Conservation (phyloP, 2,329 filamentous ascomycete species). For the Mollisiaceae sp. region DNA sequence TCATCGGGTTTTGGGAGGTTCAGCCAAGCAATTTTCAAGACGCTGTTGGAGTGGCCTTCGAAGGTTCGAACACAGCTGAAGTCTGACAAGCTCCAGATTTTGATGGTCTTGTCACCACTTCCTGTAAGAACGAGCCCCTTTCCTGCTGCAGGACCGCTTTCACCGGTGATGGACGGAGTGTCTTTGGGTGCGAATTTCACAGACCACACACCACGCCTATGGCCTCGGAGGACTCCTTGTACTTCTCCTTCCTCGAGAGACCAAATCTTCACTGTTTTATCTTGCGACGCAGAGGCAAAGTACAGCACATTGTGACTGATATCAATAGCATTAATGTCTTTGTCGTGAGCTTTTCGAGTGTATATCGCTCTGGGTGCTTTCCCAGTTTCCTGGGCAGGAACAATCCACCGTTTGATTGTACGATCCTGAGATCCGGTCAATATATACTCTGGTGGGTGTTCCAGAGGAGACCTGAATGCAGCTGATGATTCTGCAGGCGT, state of each 20-base stretch:
- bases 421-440: conserved; percentile 94
- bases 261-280: conserved; percentile 97
- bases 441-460: conserved; percentile 81
- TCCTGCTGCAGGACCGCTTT: conserved; percentile 73
- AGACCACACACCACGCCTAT: conserved; percentile 95
- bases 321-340: conserved; percentile 96
- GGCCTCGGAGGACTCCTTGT: conserved; percentile 87
- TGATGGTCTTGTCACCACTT: conserved; percentile 94
- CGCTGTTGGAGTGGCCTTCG: conserved; percentile 94
- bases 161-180: conserved; percentile 74
- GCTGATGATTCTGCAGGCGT: conserved; percentile 71
- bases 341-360: conserved; percentile 95
- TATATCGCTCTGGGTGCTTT: conserved; percentile 72
- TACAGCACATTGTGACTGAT: conserved; percentile 75
- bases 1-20: conserved; percentile 55
- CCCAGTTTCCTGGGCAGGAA: conserved; percentile 55
- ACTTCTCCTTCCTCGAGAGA: conserved; percentile 88
- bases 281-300: conserved; percentile 95
- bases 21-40: conserved; percentile 92
- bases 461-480: conserved; percentile 74
- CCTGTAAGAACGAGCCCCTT: conserved; percentile 88
- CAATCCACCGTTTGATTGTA: conserved; percentile 94
- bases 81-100: conserved; percentile 90
- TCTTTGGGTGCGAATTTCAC: conserved; percentile 85
- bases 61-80: conserved; percentile 94